These are phyloP conservation scores for Kuraishia ogatae DNA, from an alignment of 805 yeast species.

Conservation along the genomic window DNA sequence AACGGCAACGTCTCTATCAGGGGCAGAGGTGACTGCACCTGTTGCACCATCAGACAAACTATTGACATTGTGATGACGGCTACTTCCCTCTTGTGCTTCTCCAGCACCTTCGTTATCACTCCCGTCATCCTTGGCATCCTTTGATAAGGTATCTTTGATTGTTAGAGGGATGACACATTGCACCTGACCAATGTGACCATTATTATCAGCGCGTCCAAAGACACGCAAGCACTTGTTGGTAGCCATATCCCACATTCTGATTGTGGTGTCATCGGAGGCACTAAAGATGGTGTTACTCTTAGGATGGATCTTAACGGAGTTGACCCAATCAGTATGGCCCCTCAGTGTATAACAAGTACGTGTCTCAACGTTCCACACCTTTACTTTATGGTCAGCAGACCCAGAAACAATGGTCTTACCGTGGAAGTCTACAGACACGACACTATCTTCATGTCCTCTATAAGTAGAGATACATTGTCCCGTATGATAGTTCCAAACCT, in stretches of 20 bases:
- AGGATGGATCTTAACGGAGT: constrained; percentile 79
- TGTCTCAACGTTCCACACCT: constrained; percentile 94
- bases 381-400: constrained; percentile 84
- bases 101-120: constrained; percentile 4
- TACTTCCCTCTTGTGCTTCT: constrained; percentile 4
- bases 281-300: constrained; percentile 72
- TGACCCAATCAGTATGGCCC: constrained; percentile 92
- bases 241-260: constrained; percentile 88
- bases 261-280: constrained; percentile 87
- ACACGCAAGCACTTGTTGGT: constrained; percentile 72
- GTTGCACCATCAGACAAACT: background rate
- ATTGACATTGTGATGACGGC: background rate
- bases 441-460: constrained; percentile 85
- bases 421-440: constrained; percentile 73
- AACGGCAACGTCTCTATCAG: constrained; percentile 12
- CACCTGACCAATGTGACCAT: constrained; percentile 91
- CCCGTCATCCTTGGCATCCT: constrained; percentile 32
- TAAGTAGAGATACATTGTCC: constrained; percentile 93
- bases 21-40: constrained; percentile 2
- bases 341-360: constrained; percentile 87
- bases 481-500: constrained; percentile 93
- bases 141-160: constrained; percentile 51
- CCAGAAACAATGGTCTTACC: constrained; percentile 85
- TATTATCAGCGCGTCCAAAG: constrained; percentile 64
- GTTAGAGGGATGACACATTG: constrained; percentile 85